Evolutionary conservation across 805 yeast genomes (phyloP), one percentile per base, ranked within the genome.

Genomic region (Ascoidea rubescens): DNA sequence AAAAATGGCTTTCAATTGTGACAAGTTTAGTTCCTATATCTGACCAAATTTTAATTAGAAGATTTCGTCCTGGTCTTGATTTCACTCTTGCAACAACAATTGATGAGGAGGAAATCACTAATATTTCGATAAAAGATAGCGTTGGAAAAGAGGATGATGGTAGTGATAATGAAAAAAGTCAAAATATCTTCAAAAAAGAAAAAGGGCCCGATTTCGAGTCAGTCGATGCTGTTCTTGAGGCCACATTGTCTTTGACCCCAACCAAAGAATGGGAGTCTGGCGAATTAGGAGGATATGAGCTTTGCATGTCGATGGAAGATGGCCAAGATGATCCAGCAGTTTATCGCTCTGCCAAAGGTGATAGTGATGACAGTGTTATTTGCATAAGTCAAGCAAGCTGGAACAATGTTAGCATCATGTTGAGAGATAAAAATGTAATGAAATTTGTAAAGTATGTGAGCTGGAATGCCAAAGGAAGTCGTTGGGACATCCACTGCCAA

Each of bases 41-140:
- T 49, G 86, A 84, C 56, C 87, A 84, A 58, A 69, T 85, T 1
- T 63, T 90, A 31, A 76, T 87, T 5, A 76, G 99, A 61, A 73
- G 97, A 56, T 93, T 93, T 69, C 78, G 99, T 60, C 99, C 96
- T 1, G 99, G 98, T 3, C 82, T 79, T 32, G 99, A 93, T 65
- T 93, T 87, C 66, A 90, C 91, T 3, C 69, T 93, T 48, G 99
- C 99, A 0, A 87, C 98, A 0, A 69, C 78, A 2, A 68, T 77
- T 0, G 67, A 67, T 31, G 71, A 71, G 45, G 69, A 70, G 48
- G 70, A 73, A 2, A 67, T 78, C 8, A 14, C 8, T 10, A 14
- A 37, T 10, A 14, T 10, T 10, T 8, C 8, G 14, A 14, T 10
- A 37, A 14, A 37, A 37, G 43, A 37, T 10, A 14, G 14, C 8